Evolutionary conservation across 345 rosid genomes (phyloP).

Genomic region (Psidium guajava): DNA sequence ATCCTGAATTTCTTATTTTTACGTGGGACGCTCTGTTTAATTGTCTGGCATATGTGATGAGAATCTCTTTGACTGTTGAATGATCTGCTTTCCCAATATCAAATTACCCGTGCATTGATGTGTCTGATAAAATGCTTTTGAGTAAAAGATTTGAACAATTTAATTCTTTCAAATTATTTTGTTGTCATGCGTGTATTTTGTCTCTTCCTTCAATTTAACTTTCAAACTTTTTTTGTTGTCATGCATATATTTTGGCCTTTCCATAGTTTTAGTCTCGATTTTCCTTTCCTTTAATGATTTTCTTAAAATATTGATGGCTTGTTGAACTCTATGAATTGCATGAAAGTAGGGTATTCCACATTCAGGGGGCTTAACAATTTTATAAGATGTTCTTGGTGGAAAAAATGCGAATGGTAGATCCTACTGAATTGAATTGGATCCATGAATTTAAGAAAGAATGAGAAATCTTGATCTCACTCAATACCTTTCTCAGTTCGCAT

Average conservation of each 20-base stretch:
- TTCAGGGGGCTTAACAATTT: neutral
- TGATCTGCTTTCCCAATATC: neutral
- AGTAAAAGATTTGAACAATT: neutral
- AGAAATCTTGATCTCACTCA: neutral
- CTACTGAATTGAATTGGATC: neutral
- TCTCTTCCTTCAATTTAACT: neutral
- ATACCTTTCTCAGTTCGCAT: neutral
- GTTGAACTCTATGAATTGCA: neutral
- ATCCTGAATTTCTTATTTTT: neutral
- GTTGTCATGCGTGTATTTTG: neutral
- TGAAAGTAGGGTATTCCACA: neutral
- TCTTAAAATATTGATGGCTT: neutral
- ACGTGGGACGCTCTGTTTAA: neutral
- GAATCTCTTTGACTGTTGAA: neutral
- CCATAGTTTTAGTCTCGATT: neutral
- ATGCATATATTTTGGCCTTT: neutral
- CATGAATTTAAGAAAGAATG: neutral
- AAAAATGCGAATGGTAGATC: neutral
- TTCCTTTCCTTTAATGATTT: neutral
- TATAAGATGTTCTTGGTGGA: neutral
- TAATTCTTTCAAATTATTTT: neutral
- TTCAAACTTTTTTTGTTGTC: neutral
- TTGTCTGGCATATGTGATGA: neutral
- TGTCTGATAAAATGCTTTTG: neutral
- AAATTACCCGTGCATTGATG: neutral